These are phyloP conservation scores for Aspergillus uvarum DNA, from an alignment of 2,329 filamentous ascomycete species.

Conservation along the genomic window DNA sequence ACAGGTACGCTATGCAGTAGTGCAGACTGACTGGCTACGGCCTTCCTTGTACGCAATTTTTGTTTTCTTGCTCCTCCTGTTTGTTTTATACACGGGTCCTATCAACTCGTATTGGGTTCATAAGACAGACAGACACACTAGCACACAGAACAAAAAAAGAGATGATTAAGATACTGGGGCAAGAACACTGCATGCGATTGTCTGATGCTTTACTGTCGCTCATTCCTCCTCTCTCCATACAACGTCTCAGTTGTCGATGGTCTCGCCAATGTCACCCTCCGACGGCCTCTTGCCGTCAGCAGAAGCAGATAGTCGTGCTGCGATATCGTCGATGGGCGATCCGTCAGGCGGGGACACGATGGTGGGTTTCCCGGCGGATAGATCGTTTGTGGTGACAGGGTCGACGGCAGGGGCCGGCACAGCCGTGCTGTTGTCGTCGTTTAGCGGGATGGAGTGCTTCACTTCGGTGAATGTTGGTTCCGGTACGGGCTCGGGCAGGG, in stretches of 20 bases:
- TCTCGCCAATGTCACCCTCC: slow-evolving; percentile 19
- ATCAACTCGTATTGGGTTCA: background rate
- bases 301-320: slow-evolving; percentile 26
- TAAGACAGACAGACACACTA: background rate
- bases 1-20: too few relatives aligned
- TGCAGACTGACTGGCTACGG: too few relatives aligned
- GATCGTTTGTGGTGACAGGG: slow-evolving; percentile 1
- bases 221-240: background rate
- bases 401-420: slow-evolving; percentile 8
- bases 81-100: background rate
- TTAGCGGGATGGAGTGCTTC: slow-evolving; percentile 7
- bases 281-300: slow-evolving; percentile 30
- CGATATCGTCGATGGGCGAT: slow-evolving; percentile 19
- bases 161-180: background rate
- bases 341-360: slow-evolving; percentile 13
- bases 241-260: background rate
- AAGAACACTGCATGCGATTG: background rate
- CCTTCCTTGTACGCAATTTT: too few relatives aligned
- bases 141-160: too few relatives aligned
- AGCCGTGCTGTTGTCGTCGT: slow-evolving; percentile 2
- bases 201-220: background rate
- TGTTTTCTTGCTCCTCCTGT: too few relatives aligned
- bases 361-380: background rate
- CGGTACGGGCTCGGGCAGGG: background rate
- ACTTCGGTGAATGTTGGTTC: slow-evolving; percentile 7